A percentile compares a stretch with the other conserved stretches of the same genome.
Conservation (phyloP, 2,329 filamentous ascomycete genomes). For the Arthrobotrys sphaeroides region DNA sequence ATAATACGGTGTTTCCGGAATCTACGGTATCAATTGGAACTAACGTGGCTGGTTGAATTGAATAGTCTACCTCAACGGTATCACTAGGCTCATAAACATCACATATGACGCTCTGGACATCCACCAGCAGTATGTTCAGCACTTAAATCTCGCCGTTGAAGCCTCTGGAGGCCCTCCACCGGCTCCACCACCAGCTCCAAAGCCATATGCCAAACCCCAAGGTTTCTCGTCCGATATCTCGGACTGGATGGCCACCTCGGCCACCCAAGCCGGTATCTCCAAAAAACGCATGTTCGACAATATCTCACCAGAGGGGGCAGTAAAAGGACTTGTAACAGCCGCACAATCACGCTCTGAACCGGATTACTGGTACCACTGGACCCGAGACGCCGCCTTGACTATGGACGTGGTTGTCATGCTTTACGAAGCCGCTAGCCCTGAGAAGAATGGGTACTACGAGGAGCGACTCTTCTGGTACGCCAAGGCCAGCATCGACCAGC, state of each 20-base stretch:
- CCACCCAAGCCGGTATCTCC: conserved; percentile 51
- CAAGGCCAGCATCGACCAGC: conserved; percentile 37
- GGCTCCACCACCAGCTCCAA: conserved; percentile 27
- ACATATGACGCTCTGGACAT: conserved; percentile 48
- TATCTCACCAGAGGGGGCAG: conserved; percentile 61
- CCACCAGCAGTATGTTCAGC: conserved; percentile 28
- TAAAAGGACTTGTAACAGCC: conserved; percentile 62
- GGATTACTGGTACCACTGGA: conserved; percentile 64
- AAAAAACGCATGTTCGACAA: conserved; percentile 61
- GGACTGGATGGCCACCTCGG: conserved; percentile 23
- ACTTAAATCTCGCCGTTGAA: conserved; percentile 29
- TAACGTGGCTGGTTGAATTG: neutral
- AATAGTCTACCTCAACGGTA: conserved; percentile 38
- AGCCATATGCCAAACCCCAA: conserved; percentile 39
- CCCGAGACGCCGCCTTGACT: conserved; percentile 63
- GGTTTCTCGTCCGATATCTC: conserved; percentile 47
- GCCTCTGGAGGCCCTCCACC: conserved; percentile 37
- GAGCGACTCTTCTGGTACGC: conserved; percentile 42
- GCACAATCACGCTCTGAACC: conserved; percentile 62
- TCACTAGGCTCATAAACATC: conserved; percentile 47
- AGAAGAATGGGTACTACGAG: conserved; percentile 39
- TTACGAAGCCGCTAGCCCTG: conserved; percentile 59
- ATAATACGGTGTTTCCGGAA: neutral
- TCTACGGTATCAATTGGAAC: conserved; percentile 14
- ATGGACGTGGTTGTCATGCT: conserved; percentile 62